These are phyloP conservation scores for Zelopaecilomyces penicillatus DNA, from an alignment of 2,329 filamentous ascomycete genomes.

Conservation along the genomic window DNA sequence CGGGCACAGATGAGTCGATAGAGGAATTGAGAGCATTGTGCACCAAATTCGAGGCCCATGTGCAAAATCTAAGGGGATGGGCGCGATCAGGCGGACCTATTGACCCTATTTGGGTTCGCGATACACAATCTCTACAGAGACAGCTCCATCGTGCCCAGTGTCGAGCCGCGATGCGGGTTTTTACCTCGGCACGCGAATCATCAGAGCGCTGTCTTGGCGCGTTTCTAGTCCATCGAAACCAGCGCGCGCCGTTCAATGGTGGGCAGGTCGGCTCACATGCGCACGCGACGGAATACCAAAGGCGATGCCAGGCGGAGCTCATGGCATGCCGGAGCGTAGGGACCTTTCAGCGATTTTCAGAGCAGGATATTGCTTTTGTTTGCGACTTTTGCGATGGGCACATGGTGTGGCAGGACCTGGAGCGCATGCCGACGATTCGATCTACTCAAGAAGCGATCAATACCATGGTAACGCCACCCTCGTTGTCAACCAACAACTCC, in stretches of 20 bases:
- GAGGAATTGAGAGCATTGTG: constrained; percentile 40
- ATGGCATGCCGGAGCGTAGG: constrained; percentile 43
- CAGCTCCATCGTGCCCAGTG: constrained; percentile 51
- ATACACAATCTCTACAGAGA: constrained; percentile 39
- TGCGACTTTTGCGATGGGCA: constrained; percentile 56
- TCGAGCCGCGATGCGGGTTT: constrained; percentile 48
- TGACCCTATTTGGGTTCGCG: constrained; percentile 46
- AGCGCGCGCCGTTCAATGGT: constrained; percentile 21
- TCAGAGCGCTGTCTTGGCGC: constrained; percentile 46
- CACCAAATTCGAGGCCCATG: constrained; percentile 37
- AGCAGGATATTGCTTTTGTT: constrained; percentile 47
- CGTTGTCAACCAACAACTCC: constrained; percentile 18
- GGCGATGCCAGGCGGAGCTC: constrained; percentile 39
- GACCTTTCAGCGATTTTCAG: constrained; percentile 47
- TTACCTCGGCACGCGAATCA: constrained; percentile 40
- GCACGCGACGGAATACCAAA: constrained; percentile 22
- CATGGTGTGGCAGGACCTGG: constrained; percentile 49
- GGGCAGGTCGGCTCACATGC: constrained; percentile 2
- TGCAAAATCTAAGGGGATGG: constrained; percentile 47
- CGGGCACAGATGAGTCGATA: constrained; percentile 40
- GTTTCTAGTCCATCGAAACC: constrained; percentile 43
- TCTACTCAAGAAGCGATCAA: constrained; percentile 21
- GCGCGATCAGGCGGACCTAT: constrained; percentile 45
- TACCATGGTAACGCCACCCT: constrained; percentile 15
- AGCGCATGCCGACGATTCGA: constrained; percentile 41